A percentile compares a stretch with the other conserved stretches of the same genome.
These are phyloP conservation scores for Lasiodiplodia gonubiensis DNA, from an alignment of 2,329 filamentous ascomycete genomes.

Conservation along the genomic window DNA sequence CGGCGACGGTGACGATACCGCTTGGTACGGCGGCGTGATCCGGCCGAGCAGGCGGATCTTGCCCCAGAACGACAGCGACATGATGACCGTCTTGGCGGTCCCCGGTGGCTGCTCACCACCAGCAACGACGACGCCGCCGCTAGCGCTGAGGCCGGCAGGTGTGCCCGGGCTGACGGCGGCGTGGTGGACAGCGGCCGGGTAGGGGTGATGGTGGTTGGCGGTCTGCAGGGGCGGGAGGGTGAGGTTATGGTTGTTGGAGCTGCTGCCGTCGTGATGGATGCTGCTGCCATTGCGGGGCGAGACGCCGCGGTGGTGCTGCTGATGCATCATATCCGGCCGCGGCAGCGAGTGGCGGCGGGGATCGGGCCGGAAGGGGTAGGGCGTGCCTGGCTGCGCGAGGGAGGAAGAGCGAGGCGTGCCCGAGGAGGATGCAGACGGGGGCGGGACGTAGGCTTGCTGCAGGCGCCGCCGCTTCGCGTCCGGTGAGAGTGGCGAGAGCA, in stretches of 20 bases:
- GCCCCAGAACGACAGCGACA: conserved; percentile 65
- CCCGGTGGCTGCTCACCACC: conserved; percentile 59
- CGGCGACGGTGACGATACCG: neutral
- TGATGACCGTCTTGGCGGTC: conserved; percentile 70
- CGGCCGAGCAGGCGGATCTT: conserved; percentile 79
- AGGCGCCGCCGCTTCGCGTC: conserved; percentile 44
- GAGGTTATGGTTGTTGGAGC: conserved; percentile 51
- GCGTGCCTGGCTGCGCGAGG: conserved; percentile 61
- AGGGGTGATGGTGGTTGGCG: conserved; percentile 16
- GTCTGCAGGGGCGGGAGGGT: conserved; percentile 62
- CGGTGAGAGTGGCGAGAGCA: conserved; percentile 38
- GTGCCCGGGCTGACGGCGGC: neutral
- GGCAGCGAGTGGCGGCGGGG: conserved; percentile 43
- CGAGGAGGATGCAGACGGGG: conserved; percentile 58
- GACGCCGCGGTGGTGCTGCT: conserved; percentile 47
- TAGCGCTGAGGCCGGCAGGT: neutral
- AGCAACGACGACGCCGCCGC: neutral
- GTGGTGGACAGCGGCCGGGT: neutral
- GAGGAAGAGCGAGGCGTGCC: conserved; percentile 59
- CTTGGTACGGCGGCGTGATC: conserved; percentile 69
- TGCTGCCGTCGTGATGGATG: conserved; percentile 44
- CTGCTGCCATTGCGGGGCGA: conserved; percentile 40
- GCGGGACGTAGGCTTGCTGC: conserved; percentile 37
- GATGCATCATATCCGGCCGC: conserved; percentile 36
- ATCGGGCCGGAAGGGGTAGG: conserved; percentile 42